Conservation (phyloP, 371 early-diverging fungal genomes). For the Pancytospora philotis region DNA sequence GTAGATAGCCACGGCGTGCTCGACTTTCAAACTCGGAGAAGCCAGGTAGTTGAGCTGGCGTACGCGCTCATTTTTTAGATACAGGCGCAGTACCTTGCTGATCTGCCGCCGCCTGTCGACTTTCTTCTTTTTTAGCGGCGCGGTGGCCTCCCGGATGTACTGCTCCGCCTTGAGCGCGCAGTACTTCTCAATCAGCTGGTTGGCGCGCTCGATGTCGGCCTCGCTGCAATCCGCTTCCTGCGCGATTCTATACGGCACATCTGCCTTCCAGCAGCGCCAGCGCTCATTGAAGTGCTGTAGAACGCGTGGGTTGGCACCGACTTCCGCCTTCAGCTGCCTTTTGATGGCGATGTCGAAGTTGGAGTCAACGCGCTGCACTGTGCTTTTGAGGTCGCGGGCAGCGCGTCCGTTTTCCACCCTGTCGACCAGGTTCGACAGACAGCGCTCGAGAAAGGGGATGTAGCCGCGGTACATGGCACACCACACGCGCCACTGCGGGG, state of each 20-base stretch:
- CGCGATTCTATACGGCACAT: slow-evolving; percentile 87
- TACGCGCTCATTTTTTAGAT: neutral
- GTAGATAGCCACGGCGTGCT: too few relatives aligned
- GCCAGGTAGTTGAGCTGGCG: too few relatives aligned
- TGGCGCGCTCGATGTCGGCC: neutral
- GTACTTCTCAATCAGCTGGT: neutral
- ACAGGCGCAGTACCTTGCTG: neutral
- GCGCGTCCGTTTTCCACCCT: slow-evolving; percentile 61
- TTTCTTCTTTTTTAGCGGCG: neutral
- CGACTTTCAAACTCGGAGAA: too few relatives aligned
- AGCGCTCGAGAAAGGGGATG: slow-evolving; percentile 83
- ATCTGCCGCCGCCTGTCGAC: neutral
- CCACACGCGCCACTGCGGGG: slow-evolving; percentile 97
- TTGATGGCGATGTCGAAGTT: neutral
- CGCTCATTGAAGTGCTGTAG: slow-evolving; percentile 89
- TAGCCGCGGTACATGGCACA: slow-evolving; percentile 92
- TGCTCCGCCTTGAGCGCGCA: neutral
- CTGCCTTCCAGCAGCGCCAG: slow-evolving; percentile 95
- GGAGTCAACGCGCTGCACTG: neutral
- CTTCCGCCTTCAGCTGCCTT: slow-evolving; percentile 71
- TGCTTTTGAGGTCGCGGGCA: neutral
- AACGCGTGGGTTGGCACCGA: slow-evolving; percentile 79
- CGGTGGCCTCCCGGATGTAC: neutral
- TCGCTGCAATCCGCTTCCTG: too few relatives aligned
- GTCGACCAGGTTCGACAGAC: slow-evolving; percentile 86